phyloP scores from a whole-genome alignment of 441 rosid genomes.

The Syzygium syzygioides region DNA sequence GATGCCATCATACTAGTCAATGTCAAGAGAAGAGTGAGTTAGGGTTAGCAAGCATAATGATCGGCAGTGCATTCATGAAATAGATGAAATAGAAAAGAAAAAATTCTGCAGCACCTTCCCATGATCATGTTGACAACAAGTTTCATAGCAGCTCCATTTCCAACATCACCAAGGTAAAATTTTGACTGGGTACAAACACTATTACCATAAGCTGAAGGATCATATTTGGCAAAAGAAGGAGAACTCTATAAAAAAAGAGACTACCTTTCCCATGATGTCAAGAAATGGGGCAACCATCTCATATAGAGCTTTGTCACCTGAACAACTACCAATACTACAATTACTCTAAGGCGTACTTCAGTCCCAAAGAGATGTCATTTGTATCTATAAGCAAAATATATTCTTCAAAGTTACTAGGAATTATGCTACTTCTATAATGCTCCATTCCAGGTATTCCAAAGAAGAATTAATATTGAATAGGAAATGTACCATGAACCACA shows the following conservation, averaged over 20 bases:
- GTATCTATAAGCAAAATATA: background rate
- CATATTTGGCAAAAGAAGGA: background rate
- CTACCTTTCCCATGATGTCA: constrained; percentile 91
- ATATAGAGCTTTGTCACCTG: constrained; percentile 80
- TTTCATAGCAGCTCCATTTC: constrained; percentile 97
- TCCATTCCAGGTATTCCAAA: background rate
- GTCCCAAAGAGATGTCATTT: background rate
- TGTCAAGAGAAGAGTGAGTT: constrained; percentile 8
- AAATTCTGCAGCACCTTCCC: constrained; percentile 61
- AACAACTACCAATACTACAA: constrained; percentile 22
- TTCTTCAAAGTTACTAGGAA: background rate
- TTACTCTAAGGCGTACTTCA: constrained; percentile 4
- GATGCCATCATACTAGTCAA: constrained; percentile 91
- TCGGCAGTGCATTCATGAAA: constrained; percentile 1
- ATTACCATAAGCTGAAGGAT: background rate
- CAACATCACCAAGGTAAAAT: constrained; percentile 85
- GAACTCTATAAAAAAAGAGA: background rate
- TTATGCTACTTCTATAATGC: background rate
- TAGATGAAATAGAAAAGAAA: background rate
- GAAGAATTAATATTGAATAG: background rate
- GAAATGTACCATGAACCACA: background rate
- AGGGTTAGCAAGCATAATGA: background rate
- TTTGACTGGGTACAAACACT: constrained; percentile 54
- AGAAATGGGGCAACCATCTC: constrained; percentile 57
- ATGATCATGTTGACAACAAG: constrained; percentile 95